Evolutionary conservation across 371 early-diverging fungal species (phyloP).

Genomic region (Lichtheimia hyalospora): DNA sequence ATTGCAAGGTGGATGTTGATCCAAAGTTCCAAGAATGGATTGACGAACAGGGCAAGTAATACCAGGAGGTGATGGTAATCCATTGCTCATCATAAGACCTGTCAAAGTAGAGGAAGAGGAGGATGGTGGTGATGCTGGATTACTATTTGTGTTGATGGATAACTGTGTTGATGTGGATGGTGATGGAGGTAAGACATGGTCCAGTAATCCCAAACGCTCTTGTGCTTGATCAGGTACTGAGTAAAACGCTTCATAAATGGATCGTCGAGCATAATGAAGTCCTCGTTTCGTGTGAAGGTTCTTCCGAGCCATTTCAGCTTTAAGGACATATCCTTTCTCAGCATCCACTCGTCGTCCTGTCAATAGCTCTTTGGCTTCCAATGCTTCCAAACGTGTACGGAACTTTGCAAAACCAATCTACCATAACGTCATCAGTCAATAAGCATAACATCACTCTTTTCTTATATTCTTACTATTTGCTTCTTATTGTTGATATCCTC

Average conservation of each 20-base stretch:
- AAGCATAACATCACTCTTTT: background rate
- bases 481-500: slow-evolving; percentile 29
- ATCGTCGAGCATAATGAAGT: slow-evolving; percentile 8
- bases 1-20: slow-evolving; percentile 96
- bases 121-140: background rate
- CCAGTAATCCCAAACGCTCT: slow-evolving; percentile 32
- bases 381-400: slow-evolving; percentile 76
- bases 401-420: slow-evolving; percentile 94
- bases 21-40: slow-evolving; percentile 26
- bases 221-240: slow-evolving; percentile 49
- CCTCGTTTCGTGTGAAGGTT: slow-evolving; percentile 41
- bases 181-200: slow-evolving; percentile 24
- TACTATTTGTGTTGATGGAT: background rate
- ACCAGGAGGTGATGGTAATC: background rate
- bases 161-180: background rate
- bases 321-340: slow-evolving; percentile 46
- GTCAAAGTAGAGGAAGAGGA: background rate
- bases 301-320: slow-evolving; percentile 49
- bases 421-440: slow-evolving; percentile 3
- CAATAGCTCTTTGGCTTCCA: slow-evolving; percentile 80
- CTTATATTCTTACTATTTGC: slow-evolving; percentile 14
- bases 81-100: slow-evolving; percentile 1
- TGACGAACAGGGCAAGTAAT: slow-evolving; percentile 14
- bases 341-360: slow-evolving; percentile 87
- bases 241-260: slow-evolving; percentile 55